Evolutionary conservation across 2,329 filamentous ascomycete species (phyloP).

Genomic region (Elsinoe australis): DNA sequence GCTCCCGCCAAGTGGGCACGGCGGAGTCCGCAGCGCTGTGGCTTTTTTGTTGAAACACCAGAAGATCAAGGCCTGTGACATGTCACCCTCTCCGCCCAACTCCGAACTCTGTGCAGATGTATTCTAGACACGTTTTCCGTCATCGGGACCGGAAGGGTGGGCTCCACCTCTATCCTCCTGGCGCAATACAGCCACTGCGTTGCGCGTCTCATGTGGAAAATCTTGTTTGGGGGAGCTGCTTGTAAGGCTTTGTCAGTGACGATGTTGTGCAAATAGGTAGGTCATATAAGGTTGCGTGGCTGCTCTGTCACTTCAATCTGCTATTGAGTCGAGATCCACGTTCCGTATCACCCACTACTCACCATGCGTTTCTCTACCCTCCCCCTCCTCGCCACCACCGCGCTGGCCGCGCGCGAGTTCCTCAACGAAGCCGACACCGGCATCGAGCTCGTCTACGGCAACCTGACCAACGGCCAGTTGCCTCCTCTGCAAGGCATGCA

Average conservation of each 20-base stretch:
- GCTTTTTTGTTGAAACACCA: no score
- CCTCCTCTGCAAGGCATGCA: constrained; percentile 41
- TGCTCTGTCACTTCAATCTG: background rate
- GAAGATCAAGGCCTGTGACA: no score
- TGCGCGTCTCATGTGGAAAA: constrained; percentile 10
- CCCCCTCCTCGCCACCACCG: constrained; percentile 16
- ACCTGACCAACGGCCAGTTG: constrained; percentile 31
- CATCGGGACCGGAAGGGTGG: background rate
- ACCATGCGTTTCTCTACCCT: constrained; percentile 9
- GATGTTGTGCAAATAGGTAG: background rate
- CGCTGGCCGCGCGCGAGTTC: constrained; percentile 30
- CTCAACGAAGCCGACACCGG: constrained; percentile 33
- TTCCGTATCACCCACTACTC: background rate
- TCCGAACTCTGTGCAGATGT: no score
- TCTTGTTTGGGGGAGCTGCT: constrained; percentile 5
- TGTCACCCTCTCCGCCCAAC: no score
- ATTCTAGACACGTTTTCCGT: no score
- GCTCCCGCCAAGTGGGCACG: no score
- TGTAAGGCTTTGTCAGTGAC: constrained; percentile 1
- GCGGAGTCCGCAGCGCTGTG: no score
- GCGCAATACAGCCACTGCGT: background rate
- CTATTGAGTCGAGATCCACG: background rate
- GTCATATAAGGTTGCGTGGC: background rate
- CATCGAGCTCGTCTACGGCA: constrained; percentile 26
- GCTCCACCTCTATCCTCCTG: constrained; percentile 5